Evolutionary conservation across 352 stramenopile species (phyloP).

Genomic region (Phytophthora citricola): DNA sequence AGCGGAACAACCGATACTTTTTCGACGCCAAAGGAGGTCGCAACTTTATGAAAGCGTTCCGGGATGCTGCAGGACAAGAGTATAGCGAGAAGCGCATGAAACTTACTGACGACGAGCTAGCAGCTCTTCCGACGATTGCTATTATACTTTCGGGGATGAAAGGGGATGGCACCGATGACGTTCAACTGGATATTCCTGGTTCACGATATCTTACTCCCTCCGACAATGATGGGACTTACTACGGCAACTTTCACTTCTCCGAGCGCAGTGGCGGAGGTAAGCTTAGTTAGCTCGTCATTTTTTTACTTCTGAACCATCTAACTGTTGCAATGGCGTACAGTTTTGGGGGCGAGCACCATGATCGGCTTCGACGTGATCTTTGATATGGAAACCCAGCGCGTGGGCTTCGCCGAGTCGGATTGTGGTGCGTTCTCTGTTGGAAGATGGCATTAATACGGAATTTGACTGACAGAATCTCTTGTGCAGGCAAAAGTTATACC

Average conservation of each 20-base stretch:
- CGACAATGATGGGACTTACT: constrained; percentile 58
- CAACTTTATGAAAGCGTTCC: constrained; percentile 64
- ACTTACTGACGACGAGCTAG: constrained; percentile 48
- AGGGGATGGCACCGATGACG: constrained; percentile 50
- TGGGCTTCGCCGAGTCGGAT: constrained; percentile 78
- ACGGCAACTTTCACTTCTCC: constrained; percentile 85
- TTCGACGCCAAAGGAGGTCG: constrained; percentile 59
- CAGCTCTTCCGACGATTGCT: constrained; percentile 63
- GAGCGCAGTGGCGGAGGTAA: constrained; percentile 80
- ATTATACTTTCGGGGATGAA: constrained; percentile 68
- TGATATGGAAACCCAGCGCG: constrained; percentile 72
- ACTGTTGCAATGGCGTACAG: constrained; percentile 34
- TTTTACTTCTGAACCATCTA: constrained; percentile 6
- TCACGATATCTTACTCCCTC: constrained; percentile 69
- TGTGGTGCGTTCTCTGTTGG: constrained; percentile 54
- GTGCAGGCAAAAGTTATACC: constrained; percentile 24
- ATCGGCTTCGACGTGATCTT: constrained; percentile 89
- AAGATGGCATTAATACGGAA: not conserved
- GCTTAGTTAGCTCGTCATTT: not conserved
- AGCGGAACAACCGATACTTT: constrained; percentile 88
- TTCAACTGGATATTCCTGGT: constrained; percentile 70
- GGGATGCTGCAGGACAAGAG: constrained; percentile 45
- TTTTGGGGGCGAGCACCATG: constrained; percentile 83
- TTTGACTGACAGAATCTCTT: constrained; percentile 3
- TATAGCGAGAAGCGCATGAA: constrained; percentile 72